Conservation (phyloP, 106 monocot species). For the Acorus gramineus region DNA sequence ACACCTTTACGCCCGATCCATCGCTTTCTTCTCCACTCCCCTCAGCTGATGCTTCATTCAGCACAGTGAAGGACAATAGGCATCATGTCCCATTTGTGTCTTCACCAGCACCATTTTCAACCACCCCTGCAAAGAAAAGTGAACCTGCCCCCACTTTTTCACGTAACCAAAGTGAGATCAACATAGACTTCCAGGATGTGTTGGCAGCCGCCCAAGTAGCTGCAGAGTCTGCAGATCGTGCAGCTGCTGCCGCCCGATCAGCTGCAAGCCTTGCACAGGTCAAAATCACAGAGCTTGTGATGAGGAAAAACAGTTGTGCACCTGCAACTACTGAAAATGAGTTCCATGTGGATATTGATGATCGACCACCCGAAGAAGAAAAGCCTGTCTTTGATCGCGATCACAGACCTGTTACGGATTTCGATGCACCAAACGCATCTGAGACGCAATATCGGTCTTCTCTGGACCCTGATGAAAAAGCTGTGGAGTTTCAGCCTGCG, state of each 20-base stretch:
- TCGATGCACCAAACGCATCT: too few relatives aligned
- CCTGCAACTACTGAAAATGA: conserved; percentile 1
- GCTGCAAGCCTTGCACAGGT: conserved; percentile 83
- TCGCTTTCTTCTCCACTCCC: too few relatives aligned
- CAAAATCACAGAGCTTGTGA: conserved; percentile 56
- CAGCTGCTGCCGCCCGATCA: conserved; percentile 71
- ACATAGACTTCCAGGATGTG: conserved; percentile 68
- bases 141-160: background rate
- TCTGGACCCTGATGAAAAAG: conserved; percentile 7
- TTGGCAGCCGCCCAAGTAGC: conserved; percentile 73
- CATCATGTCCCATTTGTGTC: too few relatives aligned
- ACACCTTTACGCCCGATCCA: too few relatives aligned
- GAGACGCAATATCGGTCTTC: background rate
- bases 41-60: too few relatives aligned
- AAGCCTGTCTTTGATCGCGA: conserved; percentile 27
- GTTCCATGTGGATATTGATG: background rate
- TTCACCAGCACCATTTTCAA: too few relatives aligned
- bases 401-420: background rate
- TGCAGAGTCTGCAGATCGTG: conserved; percentile 75
- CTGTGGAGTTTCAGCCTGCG: background rate
- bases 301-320: conserved; percentile 13
- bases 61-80: too few relatives aligned
- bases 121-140: too few relatives aligned
- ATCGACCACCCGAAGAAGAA: background rate
- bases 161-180: conserved; percentile 13